These are phyloP conservation scores for Stachybotrys echinatus DNA, from an alignment of 2,329 filamentous ascomycete genomes.

Conservation along the genomic window DNA sequence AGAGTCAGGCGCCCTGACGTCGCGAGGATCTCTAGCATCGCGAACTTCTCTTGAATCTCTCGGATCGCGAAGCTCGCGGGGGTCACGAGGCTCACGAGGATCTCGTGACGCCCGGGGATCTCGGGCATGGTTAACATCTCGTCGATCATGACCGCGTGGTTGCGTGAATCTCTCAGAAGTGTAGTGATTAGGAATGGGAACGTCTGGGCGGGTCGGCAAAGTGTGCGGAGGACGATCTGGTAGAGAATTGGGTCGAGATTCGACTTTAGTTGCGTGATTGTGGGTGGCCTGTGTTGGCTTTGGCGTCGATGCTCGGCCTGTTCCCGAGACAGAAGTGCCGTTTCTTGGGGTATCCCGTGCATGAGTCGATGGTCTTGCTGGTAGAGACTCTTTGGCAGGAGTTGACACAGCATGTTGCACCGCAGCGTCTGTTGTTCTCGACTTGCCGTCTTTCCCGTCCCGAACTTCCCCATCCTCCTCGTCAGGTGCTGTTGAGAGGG, in stretches of 20 bases:
- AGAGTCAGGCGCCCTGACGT: constrained; percentile 8
- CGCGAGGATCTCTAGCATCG: constrained; percentile 20
- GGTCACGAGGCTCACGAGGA: constrained; percentile 17
- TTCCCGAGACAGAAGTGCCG: constrained; percentile 7
- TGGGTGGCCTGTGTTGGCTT: constrained; percentile 11
- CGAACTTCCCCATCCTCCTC: constrained; percentile 71
- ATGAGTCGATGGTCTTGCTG: constrained; percentile 21
- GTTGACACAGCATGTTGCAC: constrained; percentile 6
- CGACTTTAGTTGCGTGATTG: constrained; percentile 15
- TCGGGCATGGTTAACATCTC: constrained; percentile 28
- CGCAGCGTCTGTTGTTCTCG: constrained; percentile 7
- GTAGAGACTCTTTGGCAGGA: constrained; percentile 25
- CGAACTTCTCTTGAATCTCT: constrained; percentile 21
- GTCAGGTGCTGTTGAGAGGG: constrained; percentile 28
- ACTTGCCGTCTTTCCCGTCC: constrained; percentile 40
- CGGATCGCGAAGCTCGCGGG: constrained; percentile 16
- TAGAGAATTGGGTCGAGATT: constrained; percentile 27
- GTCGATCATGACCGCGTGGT: constrained; percentile 32
- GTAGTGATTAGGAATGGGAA: constrained; percentile 45
- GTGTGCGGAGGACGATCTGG: constrained; percentile 30
- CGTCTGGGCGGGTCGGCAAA: constrained; percentile 54
- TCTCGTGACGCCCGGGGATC: constrained; percentile 20
- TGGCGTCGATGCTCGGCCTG: constrained; percentile 20
- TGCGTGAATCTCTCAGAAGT: constrained; percentile 40
- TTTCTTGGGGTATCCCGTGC: constrained; percentile 20